Evolutionary conservation across 2,329 filamentous ascomycete species (phyloP).

Genomic region (Cladorrhinum sp.): DNA sequence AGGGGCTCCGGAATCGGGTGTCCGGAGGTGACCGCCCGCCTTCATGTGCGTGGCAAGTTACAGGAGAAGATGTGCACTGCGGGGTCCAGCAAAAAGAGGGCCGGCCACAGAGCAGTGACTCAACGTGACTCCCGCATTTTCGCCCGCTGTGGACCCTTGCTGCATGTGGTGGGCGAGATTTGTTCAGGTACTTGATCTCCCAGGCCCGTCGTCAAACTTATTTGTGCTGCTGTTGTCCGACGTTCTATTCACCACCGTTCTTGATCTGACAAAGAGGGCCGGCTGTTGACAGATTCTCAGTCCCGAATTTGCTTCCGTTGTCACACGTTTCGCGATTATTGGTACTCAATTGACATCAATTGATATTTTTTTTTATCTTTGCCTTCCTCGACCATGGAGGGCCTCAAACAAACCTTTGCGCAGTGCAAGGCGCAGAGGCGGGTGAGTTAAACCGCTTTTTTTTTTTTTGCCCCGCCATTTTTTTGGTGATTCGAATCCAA

Average conservation of each 20-base stretch:
- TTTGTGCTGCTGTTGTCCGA: neutral
- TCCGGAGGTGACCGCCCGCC: neutral
- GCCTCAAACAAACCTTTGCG: constrained; percentile 57
- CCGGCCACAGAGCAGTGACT: neutral
- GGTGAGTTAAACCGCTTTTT: constrained; percentile 48
- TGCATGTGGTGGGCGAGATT: neutral
- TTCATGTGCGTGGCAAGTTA: neutral
- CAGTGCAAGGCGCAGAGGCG: constrained; percentile 58
- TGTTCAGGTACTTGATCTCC: too few species aligned
- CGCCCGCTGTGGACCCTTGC: neutral
- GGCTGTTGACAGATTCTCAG: neutral
- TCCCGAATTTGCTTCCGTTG: neutral
- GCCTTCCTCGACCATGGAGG: constrained; percentile 46
- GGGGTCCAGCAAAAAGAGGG: neutral
- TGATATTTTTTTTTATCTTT: constrained; percentile 8
- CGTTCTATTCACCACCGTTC: neutral
- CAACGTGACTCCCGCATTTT: neutral
- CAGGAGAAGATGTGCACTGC: neutral
- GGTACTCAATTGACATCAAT: constrained; percentile 12
- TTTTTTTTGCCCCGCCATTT: constrained; percentile 29
- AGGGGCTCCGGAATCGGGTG: neutral
- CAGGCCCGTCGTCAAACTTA: too few species aligned
- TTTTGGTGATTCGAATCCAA: neutral
- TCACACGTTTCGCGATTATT: neutral
- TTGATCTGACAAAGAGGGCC: neutral